Conservation (phyloP, 352 stramenopile genomes). For the Peronosclerospora sorghi region DNA sequence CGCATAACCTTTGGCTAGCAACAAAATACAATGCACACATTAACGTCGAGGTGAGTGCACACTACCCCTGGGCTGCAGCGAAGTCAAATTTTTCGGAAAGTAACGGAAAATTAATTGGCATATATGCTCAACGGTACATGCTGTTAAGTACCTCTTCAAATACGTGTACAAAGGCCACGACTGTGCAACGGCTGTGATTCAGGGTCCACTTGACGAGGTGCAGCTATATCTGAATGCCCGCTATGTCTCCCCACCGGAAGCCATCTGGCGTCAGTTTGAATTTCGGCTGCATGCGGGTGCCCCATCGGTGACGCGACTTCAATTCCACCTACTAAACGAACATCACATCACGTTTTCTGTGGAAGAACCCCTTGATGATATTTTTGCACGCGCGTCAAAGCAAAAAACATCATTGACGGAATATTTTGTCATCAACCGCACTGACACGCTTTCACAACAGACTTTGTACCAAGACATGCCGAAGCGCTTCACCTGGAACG, state of each 20-base stretch:
- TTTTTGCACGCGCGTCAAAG: no score
- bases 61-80: no score
- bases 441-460: no score
- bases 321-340: not conserved
- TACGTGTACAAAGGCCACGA: not conserved
- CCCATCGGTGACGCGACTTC: not conserved
- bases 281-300: not conserved
- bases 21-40: not conserved
- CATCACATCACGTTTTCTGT: no score
- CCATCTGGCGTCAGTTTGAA: not conserved
- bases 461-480: no score
- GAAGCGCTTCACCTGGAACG: not conserved
- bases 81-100: no score
- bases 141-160: not conserved
- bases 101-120: no score
- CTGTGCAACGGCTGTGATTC: not conserved
- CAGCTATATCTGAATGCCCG: not conserved
- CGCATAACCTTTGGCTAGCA: not conserved
- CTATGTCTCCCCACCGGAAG: not conserved
- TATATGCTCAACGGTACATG: not conserved
- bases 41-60: not conserved
- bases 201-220: not conserved
- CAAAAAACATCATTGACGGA: no score
- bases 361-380: no score
- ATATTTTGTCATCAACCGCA: no score